Base-by-base conservation (phyloP, 1,284 basidiomycete genomes). In the Malassezia nana region DNA sequence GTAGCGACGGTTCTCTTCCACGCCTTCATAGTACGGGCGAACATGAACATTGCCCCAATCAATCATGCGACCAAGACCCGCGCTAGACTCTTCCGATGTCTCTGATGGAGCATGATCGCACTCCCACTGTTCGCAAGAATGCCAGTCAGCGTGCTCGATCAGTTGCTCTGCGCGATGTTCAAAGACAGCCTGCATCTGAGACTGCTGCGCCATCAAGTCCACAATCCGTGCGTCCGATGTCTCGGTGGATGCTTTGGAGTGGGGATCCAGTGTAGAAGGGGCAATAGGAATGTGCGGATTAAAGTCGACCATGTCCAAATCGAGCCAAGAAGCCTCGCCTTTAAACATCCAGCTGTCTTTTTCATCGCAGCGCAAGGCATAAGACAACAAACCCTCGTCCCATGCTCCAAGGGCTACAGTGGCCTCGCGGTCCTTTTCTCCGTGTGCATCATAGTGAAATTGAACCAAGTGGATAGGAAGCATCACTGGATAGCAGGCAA, bases 291-390 rank as follows among this genome's bases (percentile, higher is more conserved):
- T 44, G 3, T 25, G 31, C 13, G 53, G 53, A 35, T 45, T 33
- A 46, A 55, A 55, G 47, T 55, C 53, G 15, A 55, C 15, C 31
- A 55, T 55, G 29, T 55, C 53, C 4, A 55, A 16, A 26, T 55
- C 35, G 5, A 55, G 46, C 41, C 31, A 45, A 6, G 22, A 29
- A 13, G 42, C 8, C 15, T n/a, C 22, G 33, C 29, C 15, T 32
- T 55, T 55, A 13, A 33, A 24, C 13, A 44, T 25, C 53, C 53
- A 55, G 9, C 13, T 30, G 8, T 29, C 28, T 7, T 45, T 25
- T 16, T 45, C 53, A 16, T 50, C 47, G 15, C 41, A 35, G 12
- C 16, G 40, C 18, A 55, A 3, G 2, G 53, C 53, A 55, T 55
- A 55, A 9, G 32, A 35, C 3, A 55, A 30, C n/a, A 22, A n/a